phyloP scores from a whole-genome alignment of 139 green algal species.

The Chlorella sorokiniana region DNA sequence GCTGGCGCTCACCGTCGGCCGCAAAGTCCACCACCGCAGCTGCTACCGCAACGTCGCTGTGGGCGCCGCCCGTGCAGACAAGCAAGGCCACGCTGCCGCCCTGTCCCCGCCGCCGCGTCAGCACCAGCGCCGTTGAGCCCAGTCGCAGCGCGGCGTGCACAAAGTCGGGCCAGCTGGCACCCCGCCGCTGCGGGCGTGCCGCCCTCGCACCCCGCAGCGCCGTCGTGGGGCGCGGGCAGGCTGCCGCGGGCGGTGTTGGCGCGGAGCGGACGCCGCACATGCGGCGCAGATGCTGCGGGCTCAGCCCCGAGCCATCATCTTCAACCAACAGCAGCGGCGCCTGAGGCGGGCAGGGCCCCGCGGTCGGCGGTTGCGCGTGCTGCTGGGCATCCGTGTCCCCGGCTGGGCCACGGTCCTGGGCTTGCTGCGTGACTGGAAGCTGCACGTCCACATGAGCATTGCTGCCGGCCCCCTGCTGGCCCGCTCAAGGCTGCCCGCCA shows the following conservation, averaged over 20 bases:
- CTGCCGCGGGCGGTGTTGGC: neutral
- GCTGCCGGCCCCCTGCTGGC: neutral
- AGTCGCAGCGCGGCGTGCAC: conserved; percentile 12
- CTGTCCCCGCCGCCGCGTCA: neutral
- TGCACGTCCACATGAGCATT: neutral
- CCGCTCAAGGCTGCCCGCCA: conserved; percentile 4
- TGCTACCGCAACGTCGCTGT: neutral
- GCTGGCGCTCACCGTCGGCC: neutral
- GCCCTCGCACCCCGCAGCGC: neutral
- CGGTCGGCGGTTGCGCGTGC: neutral
- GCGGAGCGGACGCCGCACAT: neutral
- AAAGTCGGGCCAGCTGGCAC: conserved; percentile 2
- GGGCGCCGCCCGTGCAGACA: neutral
- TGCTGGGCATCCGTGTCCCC: neutral
- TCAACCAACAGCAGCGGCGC: conserved; percentile 1
- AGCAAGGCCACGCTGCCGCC: conserved; percentile 3
- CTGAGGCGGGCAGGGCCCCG: neutral
- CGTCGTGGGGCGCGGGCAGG: neutral
- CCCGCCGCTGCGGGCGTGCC: neutral
- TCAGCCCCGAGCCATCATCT: conserved; percentile 5
- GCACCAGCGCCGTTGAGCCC: neutral
- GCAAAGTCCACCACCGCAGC: conserved; percentile 2
- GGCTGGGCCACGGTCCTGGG: no score
- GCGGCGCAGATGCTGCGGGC: conserved; percentile 3
- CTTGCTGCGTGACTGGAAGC: no score